Evolutionary conservation across 257 asterid genomes (phyloP), one percentile per base, ranked within the genome.

Genomic region (Primulina huaijiensis): DNA sequence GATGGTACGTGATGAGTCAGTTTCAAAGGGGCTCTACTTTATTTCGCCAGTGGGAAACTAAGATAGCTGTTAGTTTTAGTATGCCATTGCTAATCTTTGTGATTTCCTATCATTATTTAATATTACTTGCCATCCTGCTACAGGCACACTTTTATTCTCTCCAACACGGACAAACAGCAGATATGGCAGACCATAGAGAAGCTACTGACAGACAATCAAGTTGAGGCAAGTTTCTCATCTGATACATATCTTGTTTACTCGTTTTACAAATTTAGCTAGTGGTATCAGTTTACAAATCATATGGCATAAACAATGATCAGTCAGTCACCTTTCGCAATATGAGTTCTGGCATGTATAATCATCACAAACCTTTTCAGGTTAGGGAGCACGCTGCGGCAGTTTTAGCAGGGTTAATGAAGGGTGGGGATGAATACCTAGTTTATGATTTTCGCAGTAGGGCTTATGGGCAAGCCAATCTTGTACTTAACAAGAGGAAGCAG

Each of bases 351-450:
- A 63, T 50, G 60, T 25, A 23, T 70, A 50, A 66, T 60, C 70
- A 70, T 72, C 68, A 19, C 16, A 64, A 37, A 65, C 57, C 61
- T 68, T 19, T 68, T 64, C 87, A 94, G 99, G 96, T 94, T 65
- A 83, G 99, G 73, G 99, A 94, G 92, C 99, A 94, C 55, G 99
- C 99, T 56, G 99, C 97, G 70, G 97, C 97, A 65, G 99, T 94
- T 76, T 89, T 94, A 77, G 97, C 99, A 72, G 96, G 97, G 73
- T 80, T 94, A 78, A 89, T 94, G 97, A 94, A 91, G 83, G 87
- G 96, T 63, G 97, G 91, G 58, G 92, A 89, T 80, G 89, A 74
- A 73, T 82, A 82, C 68, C 76, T 91, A 16, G 91, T 92, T 8
- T 80, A 81, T 76, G 96, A 86, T 72, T 94, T 94, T 70, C 97